A percentile compares a stretch with the other conserved stretches of the same genome.
These are phyloP conservation scores for Lolium perenne DNA, from an alignment of 176 grass and related monocot species.

Conservation along the genomic window DNA sequence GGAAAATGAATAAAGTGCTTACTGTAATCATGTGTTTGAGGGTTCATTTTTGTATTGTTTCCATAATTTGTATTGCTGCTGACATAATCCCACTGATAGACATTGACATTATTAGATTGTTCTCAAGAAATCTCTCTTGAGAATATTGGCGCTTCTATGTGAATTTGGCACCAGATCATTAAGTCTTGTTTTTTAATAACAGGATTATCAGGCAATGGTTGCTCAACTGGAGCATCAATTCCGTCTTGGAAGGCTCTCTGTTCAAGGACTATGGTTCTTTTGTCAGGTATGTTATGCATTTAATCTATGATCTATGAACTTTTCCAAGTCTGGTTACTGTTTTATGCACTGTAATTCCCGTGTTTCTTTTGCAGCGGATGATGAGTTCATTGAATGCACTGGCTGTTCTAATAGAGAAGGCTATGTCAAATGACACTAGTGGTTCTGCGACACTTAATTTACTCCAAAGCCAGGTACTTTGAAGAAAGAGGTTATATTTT, in stretches of 20 bases:
- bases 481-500: slow-evolving; percentile 28
- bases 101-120: slow-evolving; percentile 5
- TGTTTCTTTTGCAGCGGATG: slow-evolving; percentile 75
- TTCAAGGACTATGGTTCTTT: slow-evolving; percentile 94
- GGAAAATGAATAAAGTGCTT: neutral
- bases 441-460: slow-evolving; percentile 94
- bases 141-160: slow-evolving; percentile 35
- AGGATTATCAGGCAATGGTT: slow-evolving; percentile 99
- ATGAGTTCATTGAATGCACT: slow-evolving; percentile 94
- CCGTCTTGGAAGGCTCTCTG: slow-evolving; percentile 81
- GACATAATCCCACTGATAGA: slow-evolving; percentile 17
- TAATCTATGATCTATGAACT: neutral
- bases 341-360: slow-evolving; percentile 35
- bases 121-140: slow-evolving; percentile 7
- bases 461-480: slow-evolving; percentile 82
- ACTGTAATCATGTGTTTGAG: neutral
- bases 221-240: slow-evolving; percentile 97
- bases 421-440: slow-evolving; percentile 66
- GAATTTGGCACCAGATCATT: slow-evolving; percentile 27
- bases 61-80: neutral
- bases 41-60: slow-evolving; percentile 33
- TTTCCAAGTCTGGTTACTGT: slow-evolving; percentile 14
- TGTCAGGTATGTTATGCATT: slow-evolving; percentile 68
- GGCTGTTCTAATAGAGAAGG: slow-evolving; percentile 81
- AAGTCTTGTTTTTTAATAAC: slow-evolving; percentile 32